Evolutionary conservation across 768 basidiomycete species (phyloP).

Genomic region (Dentipellis fragilis): DNA sequence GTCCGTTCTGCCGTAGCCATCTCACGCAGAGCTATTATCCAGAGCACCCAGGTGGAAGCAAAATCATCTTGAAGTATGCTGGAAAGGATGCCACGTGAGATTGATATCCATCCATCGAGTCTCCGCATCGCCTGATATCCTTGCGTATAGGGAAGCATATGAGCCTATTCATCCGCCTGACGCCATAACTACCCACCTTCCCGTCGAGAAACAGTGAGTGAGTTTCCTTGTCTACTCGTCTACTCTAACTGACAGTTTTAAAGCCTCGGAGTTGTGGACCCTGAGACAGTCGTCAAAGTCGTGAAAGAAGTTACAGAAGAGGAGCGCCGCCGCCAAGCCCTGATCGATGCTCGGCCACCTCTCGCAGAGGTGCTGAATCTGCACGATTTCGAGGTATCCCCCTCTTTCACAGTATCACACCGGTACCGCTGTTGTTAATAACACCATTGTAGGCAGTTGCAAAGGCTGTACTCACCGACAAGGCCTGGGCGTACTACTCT

Average conservation of each 20-base stretch:
- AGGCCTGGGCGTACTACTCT: conserved; percentile 93
- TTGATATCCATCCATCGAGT: background rate
- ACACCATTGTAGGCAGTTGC: conserved; percentile 55
- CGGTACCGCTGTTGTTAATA: background rate
- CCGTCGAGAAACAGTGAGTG: conserved; percentile 59
- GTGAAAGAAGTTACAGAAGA: conserved; percentile 53
- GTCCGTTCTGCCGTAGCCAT: background rate
- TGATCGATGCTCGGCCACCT: conserved; percentile 52
- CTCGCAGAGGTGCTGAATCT: conserved; percentile 75
- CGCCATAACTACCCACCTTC: conserved; percentile 65
- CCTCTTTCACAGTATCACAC: background rate
- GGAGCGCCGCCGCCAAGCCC: conserved; percentile 57
- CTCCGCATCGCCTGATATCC: background rate
- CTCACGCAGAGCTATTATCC: background rate
- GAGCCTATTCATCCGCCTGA: conserved; percentile 84
- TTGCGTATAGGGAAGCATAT: conserved; percentile 38
- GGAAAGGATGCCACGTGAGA: conserved; percentile 36
- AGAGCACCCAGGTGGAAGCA: conserved; percentile 28
- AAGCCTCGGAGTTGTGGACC: conserved; percentile 61
- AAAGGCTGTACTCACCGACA: conserved; percentile 64
- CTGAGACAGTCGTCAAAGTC: conserved; percentile 50
- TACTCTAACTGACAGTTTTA: too few relatives aligned
- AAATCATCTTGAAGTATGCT: conserved; percentile 43
- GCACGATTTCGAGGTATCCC: conserved; percentile 85
- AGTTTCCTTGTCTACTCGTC: background rate